Conservation (phyloP, 768 basidiomycete genomes). For the Tulasnella sp. region DNA sequence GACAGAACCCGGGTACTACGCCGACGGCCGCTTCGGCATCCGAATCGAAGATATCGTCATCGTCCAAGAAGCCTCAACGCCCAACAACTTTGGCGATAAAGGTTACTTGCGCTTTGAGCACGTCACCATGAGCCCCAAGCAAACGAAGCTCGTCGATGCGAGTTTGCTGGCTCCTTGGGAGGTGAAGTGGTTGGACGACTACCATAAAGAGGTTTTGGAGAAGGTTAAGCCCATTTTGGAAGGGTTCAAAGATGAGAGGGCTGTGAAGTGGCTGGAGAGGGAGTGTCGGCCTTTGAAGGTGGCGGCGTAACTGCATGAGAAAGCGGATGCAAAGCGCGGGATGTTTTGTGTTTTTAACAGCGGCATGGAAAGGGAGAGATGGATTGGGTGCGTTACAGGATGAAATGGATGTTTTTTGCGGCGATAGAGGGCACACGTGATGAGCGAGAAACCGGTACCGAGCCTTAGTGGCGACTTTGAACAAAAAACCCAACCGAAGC, state of each 20-base stretch:
- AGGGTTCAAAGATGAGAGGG: slow-evolving; percentile 31
- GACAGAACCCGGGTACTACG: slow-evolving; percentile 86
- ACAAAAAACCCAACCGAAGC: too few species aligned
- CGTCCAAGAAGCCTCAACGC: slow-evolving; percentile 61
- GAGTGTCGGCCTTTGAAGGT: slow-evolving; percentile 24
- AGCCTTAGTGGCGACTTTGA: too few species aligned
- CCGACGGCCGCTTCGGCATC: slow-evolving; percentile 84
- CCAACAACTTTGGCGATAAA: slow-evolving; percentile 71
- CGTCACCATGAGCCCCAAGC: slow-evolving; percentile 86
- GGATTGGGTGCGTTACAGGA: too few species aligned
- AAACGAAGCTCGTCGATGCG: slow-evolving; percentile 68
- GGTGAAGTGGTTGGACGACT: slow-evolving; percentile 71
- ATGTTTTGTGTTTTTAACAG: neutral
- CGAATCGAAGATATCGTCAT: slow-evolving; percentile 87
- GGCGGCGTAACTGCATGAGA: neutral
- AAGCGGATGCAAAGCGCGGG: too few species aligned
- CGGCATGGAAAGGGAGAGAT: neutral
- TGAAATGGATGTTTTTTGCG: too few species aligned
- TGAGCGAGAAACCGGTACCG: neutral
- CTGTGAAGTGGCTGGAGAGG: slow-evolving; percentile 33
- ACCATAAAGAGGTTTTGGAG: slow-evolving; percentile 66
- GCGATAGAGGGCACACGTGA: neutral
- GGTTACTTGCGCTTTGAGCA: slow-evolving; percentile 80
- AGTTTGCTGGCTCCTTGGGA: slow-evolving; percentile 59
- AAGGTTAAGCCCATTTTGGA: slow-evolving; percentile 67